Conservation (phyloP, 257 asterid genomes). For the Solanum pinnatisectum region DNA sequence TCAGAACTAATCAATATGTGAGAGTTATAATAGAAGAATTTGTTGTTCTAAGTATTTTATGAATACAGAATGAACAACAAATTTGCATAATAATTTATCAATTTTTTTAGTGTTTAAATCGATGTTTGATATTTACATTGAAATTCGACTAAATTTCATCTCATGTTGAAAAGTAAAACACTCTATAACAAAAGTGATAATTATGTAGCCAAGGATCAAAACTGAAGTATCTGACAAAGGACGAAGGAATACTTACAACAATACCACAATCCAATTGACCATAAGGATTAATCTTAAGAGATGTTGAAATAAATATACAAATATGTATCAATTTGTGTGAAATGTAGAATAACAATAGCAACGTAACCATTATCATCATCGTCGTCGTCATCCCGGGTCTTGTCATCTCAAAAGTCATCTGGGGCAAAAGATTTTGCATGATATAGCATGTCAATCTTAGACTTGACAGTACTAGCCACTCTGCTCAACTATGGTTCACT, state of each 20-base stretch:
- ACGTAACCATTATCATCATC: not conserved
- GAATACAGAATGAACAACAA: no score
- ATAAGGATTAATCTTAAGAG: not conserved
- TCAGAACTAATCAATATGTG: not conserved
- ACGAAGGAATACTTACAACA: not conserved
- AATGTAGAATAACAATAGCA: no score
- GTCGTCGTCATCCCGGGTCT: not conserved
- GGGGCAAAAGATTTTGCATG: not conserved
- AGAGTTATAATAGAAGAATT: not conserved
- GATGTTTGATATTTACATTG: no score
- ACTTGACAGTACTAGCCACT: not conserved
- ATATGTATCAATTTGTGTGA: not conserved
- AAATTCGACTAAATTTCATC: no score
- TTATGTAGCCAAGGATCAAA: no score
- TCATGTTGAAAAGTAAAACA: no score
- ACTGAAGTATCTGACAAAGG: no score
- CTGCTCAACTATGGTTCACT: not conserved
- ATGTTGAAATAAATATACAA: not conserved
- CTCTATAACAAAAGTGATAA: no score
- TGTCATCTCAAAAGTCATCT: not conserved
- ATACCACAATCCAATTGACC: not conserved
- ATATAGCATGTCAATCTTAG: not conserved
- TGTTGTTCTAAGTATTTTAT: not conserved
- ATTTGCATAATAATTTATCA: no score
- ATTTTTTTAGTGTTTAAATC: no score